Evolutionary conservation across 306 rosid genomes (phyloP).

Genomic region (Potentilla sterilis): DNA sequence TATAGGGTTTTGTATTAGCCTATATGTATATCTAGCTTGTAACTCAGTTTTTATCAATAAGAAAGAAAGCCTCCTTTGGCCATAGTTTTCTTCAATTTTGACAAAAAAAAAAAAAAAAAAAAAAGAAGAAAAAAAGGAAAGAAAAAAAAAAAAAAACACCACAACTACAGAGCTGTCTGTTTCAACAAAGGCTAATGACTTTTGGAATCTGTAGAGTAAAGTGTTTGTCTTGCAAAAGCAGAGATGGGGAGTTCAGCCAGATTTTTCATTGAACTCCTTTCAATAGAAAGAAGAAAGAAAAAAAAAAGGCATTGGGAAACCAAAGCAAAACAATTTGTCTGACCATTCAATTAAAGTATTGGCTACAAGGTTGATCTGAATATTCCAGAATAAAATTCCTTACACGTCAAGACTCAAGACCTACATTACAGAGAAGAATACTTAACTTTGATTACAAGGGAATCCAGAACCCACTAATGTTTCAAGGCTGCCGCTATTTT

Average conservation of each 20-base stretch:
- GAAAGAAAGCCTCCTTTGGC: too few species aligned
- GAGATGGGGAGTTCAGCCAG: background rate
- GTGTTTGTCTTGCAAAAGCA: background rate
- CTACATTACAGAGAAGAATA: background rate
- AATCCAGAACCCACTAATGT: slow-evolving; percentile 30
- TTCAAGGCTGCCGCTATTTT: slow-evolving; percentile 71
- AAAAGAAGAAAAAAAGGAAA: too few species aligned
- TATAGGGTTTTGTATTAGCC: too few species aligned
- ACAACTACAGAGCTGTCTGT: slow-evolving; percentile 6
- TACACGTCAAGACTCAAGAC: background rate
- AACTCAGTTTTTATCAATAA: too few species aligned
- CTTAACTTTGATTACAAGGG: background rate
- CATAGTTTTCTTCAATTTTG: too few species aligned
- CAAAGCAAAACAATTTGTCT: slow-evolving; percentile 5
- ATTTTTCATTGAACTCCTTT: background rate
- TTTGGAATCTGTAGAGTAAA: background rate
- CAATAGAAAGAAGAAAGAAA: background rate
- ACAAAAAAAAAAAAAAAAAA: too few species aligned
- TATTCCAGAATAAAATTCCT: background rate
- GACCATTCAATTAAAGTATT: slow-evolving; percentile 8
- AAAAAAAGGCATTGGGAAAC: slow-evolving; percentile 7
- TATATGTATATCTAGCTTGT: too few species aligned
- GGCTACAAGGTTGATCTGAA: slow-evolving; percentile 1
- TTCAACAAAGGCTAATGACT: slow-evolving; percentile 9
- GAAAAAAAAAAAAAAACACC: background rate